A percentile compares a stretch with the other conserved stretches of the same genome.
phyloP scores from a whole-genome alignment of 192 early-diverging fungal genomes.

The Spinellus fusiger region DNA sequence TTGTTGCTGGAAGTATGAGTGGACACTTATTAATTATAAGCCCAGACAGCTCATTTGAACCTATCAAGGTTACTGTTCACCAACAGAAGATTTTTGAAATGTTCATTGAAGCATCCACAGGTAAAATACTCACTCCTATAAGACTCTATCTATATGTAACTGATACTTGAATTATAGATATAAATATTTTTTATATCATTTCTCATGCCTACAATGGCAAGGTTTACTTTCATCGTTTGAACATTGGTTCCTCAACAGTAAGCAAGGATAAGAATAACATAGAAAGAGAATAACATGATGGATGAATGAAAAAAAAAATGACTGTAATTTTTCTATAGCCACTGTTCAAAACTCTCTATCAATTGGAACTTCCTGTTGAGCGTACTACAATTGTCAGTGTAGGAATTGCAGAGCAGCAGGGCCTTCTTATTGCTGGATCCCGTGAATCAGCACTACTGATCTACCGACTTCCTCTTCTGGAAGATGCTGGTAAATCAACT shows the following conservation, averaged over 20 bases:
- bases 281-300: not conserved
- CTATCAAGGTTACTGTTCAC: conserved; percentile 33
- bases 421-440: conserved; percentile 34
- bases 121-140: no score
- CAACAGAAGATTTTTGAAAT: conserved; percentile 40
- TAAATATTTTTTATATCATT: conserved; percentile 28
- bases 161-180: conserved; percentile 7
- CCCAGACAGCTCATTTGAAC: conserved; percentile 34
- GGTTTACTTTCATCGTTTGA: conserved; percentile 27
- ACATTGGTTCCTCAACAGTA: conserved; percentile 9
- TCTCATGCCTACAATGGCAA: conserved; percentile 29
- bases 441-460: conserved; percentile 35
- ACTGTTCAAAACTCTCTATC: conserved; percentile 11
- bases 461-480: conserved; percentile 18
- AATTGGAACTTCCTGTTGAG: conserved; percentile 18
- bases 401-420: conserved; percentile 11
- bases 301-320: no score
- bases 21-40: conserved; percentile 53
- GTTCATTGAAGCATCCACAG: conserved; percentile 26
- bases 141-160: no score
- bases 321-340: conserved; percentile 10
- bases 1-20: conserved; percentile 46
- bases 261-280: not conserved
- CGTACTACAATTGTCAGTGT: conserved; percentile 25
- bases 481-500: not conserved